Base-by-base conservation (phyloP, 1,139 yeast genomes). In the Kodamaea plutei region DNA sequence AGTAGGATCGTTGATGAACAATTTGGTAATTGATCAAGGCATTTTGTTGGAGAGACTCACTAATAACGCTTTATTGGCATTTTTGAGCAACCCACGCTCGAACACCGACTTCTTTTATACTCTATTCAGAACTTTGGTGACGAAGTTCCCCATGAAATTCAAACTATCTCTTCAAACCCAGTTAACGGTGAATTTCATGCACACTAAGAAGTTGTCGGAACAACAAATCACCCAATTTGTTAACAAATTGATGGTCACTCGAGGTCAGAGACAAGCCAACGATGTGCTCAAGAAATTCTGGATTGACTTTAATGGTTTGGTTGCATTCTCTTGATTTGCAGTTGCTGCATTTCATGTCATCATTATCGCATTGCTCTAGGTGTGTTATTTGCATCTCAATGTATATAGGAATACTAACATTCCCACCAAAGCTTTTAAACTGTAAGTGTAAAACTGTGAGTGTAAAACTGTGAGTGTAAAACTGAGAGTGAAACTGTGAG, bases 251-350 rank as follows among this genome's bases (percentile, higher is more conserved):
- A 52, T 79, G 55, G 36, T 78, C 6, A 75, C 87, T 0, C 64
- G 88, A 40, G 93, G 93, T 0, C 74, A 72, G 25, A 59, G 85
- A 34, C 66, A 69, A 31, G 79, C 81, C 1, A 67, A 71, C 30
- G 72, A 65, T 1, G 61, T 80, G 0, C 61, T 82, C 12, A 76
- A 73, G 41, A 73, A 70, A 35, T 79, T 79, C 44, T 84, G 95
- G 95, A 57, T 79, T 15, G 60, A 63, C 17, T 56, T 54, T 6
- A 76, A 74, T 39, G 76, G 76, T 3, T 50, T 75, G 36, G 53
- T 64, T 7, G 76, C 73, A 32, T 74, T 67, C 15, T 20, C n/a
- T n/a, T n/a, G n/a, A n/a, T n/a, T n/a, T n/a, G n/a, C n/a, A n/a
- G n/a, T n/a, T n/a, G n/a, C n/a, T n/a, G n/a, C n/a, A n/a, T n/a